Base-by-base conservation (phyloP, 31 red algal genomes). In the Endocladia muricata region DNA sequence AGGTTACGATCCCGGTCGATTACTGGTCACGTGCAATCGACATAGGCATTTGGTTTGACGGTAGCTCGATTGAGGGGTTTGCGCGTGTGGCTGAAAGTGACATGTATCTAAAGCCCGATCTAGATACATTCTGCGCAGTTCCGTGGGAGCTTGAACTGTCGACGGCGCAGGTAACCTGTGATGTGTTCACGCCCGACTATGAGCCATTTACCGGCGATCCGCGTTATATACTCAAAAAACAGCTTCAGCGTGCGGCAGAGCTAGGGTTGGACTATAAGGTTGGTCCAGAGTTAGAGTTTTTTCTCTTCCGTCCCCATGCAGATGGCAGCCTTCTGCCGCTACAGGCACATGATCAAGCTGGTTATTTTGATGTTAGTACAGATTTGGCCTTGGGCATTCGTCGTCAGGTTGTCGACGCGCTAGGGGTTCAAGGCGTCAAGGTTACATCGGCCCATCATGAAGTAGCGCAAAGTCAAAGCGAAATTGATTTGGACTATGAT, bases 241-340 rank as follows among this genome's bases (percentile, higher is more conserved):
- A 9, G 59, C 9, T 63, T 11, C 15, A 63, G 9, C 13, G 9
- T 9, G 19, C 28, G 28, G 9, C 9, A 31, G 23, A 11, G 11
- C 28, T 19, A 9, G 59, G 59, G 9, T 63, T 19, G 9, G 23
- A 63, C 9, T 11, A 8, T 11, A 28, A 28, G 9, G 9, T 28
- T 63, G 59, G 59, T 9, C 59, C 59, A 11, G 59, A 63, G 26
- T 8, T 23, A 9, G 59, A 63, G 23, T 63, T 63, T 63, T 63
- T 63, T 31, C 28, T 63, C 11, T 63, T 63, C 28, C 59, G 26
- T 11, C n/a, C n/a, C n/a, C 59, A 23, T 9, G 59, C 9, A 9
- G 9, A 25, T 28, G 28, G 28, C 28, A 25, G 28, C 26, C 15
- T 9, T 21, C 59, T 23, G 26, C 11, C 59, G 9, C 11, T 23